phyloP scores from a whole-genome alignment of 257 asterid species.

The Petunia axillaris region DNA sequence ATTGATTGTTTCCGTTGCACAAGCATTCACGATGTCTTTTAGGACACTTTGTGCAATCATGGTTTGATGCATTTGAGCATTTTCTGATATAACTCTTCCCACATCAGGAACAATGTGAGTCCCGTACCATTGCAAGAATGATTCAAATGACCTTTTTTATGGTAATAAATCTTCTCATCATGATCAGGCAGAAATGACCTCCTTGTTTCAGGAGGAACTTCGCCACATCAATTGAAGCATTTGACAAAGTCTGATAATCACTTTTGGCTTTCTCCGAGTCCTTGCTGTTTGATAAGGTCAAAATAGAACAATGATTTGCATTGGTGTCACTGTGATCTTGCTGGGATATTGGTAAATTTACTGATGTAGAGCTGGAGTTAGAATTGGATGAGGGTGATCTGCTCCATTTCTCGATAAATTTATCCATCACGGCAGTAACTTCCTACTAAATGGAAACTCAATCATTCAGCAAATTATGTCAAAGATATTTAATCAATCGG shows the following conservation, averaged over 20 bases:
- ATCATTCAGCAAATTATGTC: neutral
- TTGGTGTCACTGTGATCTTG: neutral
- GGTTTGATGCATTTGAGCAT: slow-evolving; percentile 22
- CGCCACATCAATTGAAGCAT: slow-evolving; percentile 11
- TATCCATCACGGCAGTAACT: neutral
- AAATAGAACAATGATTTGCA: neutral
- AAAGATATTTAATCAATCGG: no score
- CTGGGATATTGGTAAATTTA: neutral
- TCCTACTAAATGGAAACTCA: neutral
- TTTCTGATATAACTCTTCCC: neutral
- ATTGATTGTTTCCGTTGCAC: neutral
- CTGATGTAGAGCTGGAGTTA: no score
- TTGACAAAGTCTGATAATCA: neutral
- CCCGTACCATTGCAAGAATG: neutral
- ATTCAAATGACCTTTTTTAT: slow-evolving; percentile 13
- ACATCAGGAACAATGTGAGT: neutral
- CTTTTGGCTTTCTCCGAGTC: slow-evolving; percentile 1
- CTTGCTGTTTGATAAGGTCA: neutral
- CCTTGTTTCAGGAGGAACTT: neutral
- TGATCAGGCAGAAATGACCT: neutral
- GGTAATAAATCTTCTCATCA: neutral
- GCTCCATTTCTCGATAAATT: no score
- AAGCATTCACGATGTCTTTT: slow-evolving; percentile 18
- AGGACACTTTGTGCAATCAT: slow-evolving; percentile 9
- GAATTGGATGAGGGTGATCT: neutral